Evolutionary conservation across 176 grass and related monocot species (phyloP).

Genomic region (Puya raimondii): DNA sequence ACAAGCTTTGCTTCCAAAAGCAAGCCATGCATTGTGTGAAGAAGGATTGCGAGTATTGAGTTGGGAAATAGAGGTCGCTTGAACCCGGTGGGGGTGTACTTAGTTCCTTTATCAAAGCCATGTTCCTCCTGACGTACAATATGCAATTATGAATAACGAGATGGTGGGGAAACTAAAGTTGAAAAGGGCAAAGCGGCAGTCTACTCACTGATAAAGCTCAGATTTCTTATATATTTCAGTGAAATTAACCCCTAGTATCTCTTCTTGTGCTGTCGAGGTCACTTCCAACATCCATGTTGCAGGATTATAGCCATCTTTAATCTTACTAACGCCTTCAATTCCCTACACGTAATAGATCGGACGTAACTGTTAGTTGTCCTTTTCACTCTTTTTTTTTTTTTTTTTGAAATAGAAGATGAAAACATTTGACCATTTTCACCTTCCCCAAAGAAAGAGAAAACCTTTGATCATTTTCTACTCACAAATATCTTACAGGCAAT

Average conservation of each 20-base stretch:
- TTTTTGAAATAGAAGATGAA: neutral
- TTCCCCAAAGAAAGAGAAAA: no score
- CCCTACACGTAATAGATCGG: constrained; percentile 27
- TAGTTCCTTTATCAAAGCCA: constrained; percentile 51
- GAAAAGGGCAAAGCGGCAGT: neutral
- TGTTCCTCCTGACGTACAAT: constrained; percentile 52
- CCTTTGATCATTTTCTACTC: no score
- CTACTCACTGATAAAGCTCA: constrained; percentile 66
- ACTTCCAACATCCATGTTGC: constrained; percentile 97
- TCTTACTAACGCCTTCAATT: constrained; percentile 57
- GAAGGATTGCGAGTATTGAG: constrained; percentile 43
- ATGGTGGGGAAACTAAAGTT: neutral
- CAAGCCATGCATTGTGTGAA: constrained; percentile 64
- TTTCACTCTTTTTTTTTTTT: neutral
- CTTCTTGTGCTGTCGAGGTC: constrained; percentile 47
- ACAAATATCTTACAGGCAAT: no score
- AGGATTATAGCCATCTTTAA: constrained; percentile 83
- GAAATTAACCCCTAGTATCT: constrained; percentile 50
- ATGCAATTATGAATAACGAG: constrained; percentile 12
- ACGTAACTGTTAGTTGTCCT: neutral
- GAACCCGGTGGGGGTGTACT: constrained; percentile 40
- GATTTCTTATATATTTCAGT: constrained; percentile 67
- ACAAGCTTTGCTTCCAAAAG: constrained; percentile 75
- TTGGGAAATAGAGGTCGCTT: constrained; percentile 62
- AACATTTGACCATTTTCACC: neutral